Evolutionary conservation across 495 filamentous ascomycete genomes (phyloP).

Genomic region (Penicillium dipodomyicola): DNA sequence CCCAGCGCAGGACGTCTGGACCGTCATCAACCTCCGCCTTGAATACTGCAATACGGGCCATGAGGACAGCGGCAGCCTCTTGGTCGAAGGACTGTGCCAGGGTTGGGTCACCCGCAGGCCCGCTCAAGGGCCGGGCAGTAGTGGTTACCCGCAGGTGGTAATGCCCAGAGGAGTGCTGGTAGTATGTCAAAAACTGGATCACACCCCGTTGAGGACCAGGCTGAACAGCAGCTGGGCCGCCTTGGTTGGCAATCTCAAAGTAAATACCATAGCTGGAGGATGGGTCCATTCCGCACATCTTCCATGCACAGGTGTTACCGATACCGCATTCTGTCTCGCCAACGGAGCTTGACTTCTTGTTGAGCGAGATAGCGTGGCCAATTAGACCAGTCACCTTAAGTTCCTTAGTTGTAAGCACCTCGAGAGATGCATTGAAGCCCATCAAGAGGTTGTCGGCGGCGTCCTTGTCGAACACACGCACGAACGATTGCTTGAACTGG

Average conservation of each 20-base stretch:
- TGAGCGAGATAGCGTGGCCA: constrained; percentile 91
- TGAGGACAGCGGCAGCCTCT: constrained; percentile 94
- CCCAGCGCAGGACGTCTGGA: constrained; percentile 98
- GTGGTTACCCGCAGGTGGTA: constrained; percentile 96
- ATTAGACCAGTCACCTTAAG: constrained; percentile 98
- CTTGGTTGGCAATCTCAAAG: constrained; percentile 96
- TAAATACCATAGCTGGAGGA: constrained; percentile 92
- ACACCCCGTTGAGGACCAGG: constrained; percentile 88
- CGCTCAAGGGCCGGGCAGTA: constrained; percentile 85
- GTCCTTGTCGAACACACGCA: constrained; percentile 97
- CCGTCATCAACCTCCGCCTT: constrained; percentile 99
- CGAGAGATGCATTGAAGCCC: constrained; percentile 97
- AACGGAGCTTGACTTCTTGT: constrained; percentile 96
- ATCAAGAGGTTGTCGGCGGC: constrained; percentile 90
- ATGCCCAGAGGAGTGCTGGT: constrained; percentile 94
- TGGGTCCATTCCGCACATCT: constrained; percentile 98
- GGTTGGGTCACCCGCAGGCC: constrained; percentile 93
- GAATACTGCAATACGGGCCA: constrained; percentile 98
- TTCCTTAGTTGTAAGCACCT: constrained; percentile 97
- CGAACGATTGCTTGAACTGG: constrained; percentile 99
- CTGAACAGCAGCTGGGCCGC: constrained; percentile 79
- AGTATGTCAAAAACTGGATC: constrained; percentile 99
- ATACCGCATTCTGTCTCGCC: constrained; percentile 98
- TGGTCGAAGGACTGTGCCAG: constrained; percentile 98
- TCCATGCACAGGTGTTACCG: constrained; percentile 99